Evolutionary conservation across 1,284 basidiomycete genomes (phyloP).

Genomic region (Schizophyllum commune): DNA sequence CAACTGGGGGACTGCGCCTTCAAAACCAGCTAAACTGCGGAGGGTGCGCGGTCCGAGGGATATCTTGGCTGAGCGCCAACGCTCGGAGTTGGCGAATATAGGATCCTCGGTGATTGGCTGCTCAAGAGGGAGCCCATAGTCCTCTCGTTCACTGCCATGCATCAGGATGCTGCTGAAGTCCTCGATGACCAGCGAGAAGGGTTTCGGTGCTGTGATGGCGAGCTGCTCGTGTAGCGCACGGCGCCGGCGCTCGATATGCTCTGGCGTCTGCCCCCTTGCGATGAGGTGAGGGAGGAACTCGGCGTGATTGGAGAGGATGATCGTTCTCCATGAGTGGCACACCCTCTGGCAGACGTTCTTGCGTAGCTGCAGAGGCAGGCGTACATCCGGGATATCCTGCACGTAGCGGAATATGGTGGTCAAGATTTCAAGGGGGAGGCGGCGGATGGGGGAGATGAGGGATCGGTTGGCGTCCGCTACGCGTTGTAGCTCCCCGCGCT

Average conservation of each 20-base stretch:
- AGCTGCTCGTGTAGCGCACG: neutral
- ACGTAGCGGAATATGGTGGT: constrained; percentile 3
- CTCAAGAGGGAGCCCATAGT: neutral
- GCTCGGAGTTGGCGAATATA: neutral
- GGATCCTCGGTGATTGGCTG: neutral
- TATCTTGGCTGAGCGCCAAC: neutral
- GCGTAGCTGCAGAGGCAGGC: neutral
- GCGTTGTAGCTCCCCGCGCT: neutral
- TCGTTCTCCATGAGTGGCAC: neutral
- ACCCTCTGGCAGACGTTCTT: neutral
- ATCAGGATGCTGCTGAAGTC: neutral
- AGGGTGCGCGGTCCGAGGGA: neutral
- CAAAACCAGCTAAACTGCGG: neutral
- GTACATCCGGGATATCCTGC: neutral
- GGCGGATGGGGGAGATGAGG: constrained; percentile 2
- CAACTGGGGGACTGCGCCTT: neutral
- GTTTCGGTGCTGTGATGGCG: neutral
- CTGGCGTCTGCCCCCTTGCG: neutral
- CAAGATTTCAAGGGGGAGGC: neutral
- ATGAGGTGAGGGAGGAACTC: neutral
- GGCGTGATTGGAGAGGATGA: neutral
- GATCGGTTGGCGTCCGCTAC: neutral
- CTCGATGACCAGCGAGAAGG: neutral
- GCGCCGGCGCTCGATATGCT: neutral
- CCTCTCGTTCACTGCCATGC: neutral